Percentiles rank a stretch among this genome's conserved stretches.
These are phyloP conservation scores for Erodium chrysanthum DNA, from an alignment of 441 rosid genomes.

Conservation along the genomic window DNA sequence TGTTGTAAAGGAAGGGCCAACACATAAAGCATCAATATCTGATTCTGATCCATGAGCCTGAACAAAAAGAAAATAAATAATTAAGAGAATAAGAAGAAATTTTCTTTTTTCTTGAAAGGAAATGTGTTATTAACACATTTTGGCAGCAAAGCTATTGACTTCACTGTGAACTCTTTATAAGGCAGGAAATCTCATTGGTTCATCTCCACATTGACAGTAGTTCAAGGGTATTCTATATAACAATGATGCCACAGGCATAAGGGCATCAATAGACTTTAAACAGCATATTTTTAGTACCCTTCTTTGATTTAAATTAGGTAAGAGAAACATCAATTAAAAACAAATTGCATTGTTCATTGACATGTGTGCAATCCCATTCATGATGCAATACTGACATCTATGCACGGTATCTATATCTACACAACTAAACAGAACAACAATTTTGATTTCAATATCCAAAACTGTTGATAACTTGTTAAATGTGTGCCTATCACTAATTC, in stretches of 20 bases:
- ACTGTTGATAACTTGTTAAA: not conserved
- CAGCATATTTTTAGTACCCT: not conserved
- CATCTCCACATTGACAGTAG: not conserved
- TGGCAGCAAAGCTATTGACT: not conserved
- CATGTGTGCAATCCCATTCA: not conserved
- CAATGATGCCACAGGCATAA: not conserved
- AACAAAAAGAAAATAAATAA: not conserved
- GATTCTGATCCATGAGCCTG: slow-evolving; percentile 54
- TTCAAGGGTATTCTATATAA: not conserved
- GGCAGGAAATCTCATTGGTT: not conserved
- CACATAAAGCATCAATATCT: slow-evolving; percentile 50
- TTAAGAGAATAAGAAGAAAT: too few relatives aligned
- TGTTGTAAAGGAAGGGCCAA: slow-evolving; percentile 48
- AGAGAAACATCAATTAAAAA: too few relatives aligned
- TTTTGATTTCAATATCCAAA: not conserved
- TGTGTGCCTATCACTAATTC: not conserved
- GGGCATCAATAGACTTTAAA: not conserved
- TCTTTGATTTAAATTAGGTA: not conserved
- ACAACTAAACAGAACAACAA: not conserved
- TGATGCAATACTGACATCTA: not conserved
- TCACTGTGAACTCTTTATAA: not conserved
- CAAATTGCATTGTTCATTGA: not conserved
- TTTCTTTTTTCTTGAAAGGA: too few relatives aligned
- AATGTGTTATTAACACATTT: not conserved
- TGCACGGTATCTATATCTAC: not conserved